Percentiles rank a stretch among this genome's conserved stretches.
Conservation (phyloP, 345 rosid genomes). For the Turnera subulata region DNA sequence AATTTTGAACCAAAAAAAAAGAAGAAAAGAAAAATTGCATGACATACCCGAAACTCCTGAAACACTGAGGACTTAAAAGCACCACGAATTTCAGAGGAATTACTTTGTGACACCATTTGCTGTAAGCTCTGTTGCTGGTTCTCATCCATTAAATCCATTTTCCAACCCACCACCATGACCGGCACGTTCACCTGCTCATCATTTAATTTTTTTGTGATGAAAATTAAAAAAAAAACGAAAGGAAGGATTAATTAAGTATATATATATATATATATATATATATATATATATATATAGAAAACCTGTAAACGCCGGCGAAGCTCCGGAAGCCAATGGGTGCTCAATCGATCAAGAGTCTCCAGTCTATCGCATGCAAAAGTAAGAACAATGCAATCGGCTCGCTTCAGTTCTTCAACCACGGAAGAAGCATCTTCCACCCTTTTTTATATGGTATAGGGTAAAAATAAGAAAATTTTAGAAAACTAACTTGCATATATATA, state of each 20-base stretch:
- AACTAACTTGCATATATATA: no score
- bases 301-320: constrained; percentile 62
- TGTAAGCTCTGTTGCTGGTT: constrained; percentile 58
- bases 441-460: no score
- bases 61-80: constrained; percentile 67
- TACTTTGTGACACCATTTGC: constrained; percentile 66
- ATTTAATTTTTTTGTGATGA: no score
- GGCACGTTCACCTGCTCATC: constrained; percentile 78
- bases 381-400: constrained; percentile 80
- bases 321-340: constrained; percentile 78
- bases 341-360: constrained; percentile 59
- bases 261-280: no score
- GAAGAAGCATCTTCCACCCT: constrained; percentile 61
- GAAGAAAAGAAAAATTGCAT: no score
- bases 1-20: no score
- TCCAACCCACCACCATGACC: constrained; percentile 76
- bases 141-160: constrained; percentile 59
- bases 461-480: no score
- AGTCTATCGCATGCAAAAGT: constrained; percentile 72
- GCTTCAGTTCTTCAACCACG: constrained; percentile 60
- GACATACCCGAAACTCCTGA: constrained; percentile 67
- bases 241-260: no score
- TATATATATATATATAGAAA: no score
- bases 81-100: constrained; percentile 74
- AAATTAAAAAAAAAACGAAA: no score